phyloP scores from a whole-genome alignment of 805 yeast genomes.

The Zygosaccharomyces bailii region DNA sequence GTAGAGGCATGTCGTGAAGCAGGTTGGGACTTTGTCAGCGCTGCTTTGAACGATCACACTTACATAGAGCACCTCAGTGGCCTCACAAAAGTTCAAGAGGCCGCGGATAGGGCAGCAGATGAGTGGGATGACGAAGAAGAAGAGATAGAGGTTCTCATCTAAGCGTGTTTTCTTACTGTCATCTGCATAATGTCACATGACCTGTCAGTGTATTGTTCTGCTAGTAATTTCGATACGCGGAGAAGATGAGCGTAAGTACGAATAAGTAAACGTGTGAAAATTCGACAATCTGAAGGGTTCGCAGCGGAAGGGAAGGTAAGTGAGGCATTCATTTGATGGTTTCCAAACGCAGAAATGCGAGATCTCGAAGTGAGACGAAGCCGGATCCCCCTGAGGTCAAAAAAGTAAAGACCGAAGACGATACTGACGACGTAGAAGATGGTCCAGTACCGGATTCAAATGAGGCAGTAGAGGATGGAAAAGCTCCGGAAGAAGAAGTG shows the following conservation, averaged over 20 bases:
- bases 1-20: constrained; percentile 45
- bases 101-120: constrained; percentile 39
- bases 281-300: not conserved
- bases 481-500: not conserved
- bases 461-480: constrained; percentile 3
- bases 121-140: constrained; percentile 30
- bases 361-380: constrained; percentile 13
- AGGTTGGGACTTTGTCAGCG: constrained; percentile 80
- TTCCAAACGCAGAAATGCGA: constrained; percentile 15
- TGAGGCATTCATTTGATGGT: constrained; percentile 8
- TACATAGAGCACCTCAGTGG: constrained; percentile 81
- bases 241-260: not conserved
- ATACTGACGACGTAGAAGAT: not conserved
- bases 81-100: constrained; percentile 63
- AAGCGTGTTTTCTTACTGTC: not conserved
- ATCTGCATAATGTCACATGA: not conserved
- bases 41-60: constrained; percentile 61
- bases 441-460: constrained; percentile 1
- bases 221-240: constrained; percentile 1
- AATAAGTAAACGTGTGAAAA: not conserved
- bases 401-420: constrained; percentile 12
- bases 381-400: constrained; percentile 13
- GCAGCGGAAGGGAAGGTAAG: not conserved
- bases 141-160: constrained; percentile 14
- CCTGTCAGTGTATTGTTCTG: not conserved